Conservation (phyloP, 2,329 filamentous ascomycete species). For the Exophiala sp. region DNA sequence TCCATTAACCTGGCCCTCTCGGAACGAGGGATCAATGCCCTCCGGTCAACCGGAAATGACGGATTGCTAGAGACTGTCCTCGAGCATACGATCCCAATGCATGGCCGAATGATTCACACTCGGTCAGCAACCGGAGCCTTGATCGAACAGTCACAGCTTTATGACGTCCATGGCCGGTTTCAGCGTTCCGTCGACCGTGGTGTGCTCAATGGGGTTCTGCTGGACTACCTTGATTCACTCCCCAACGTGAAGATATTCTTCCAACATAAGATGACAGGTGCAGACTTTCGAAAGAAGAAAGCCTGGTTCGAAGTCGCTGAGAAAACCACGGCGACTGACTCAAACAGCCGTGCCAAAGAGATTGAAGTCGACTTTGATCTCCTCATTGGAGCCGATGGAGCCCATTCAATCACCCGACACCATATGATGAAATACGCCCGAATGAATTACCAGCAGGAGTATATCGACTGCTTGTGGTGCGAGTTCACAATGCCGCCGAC, state of each 20-base stretch:
- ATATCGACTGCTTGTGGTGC: conserved; percentile 96
- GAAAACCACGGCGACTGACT: conserved; percentile 14
- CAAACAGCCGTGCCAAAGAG: conserved; percentile 55
- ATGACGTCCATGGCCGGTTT: conserved; percentile 82
- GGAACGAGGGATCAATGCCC: conserved; percentile 84
- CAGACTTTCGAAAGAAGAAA: conserved; percentile 69
- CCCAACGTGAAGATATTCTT: conserved; percentile 90
- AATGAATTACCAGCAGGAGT: conserved; percentile 87
- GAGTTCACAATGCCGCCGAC: conserved; percentile 74
- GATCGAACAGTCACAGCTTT: conserved; percentile 75
- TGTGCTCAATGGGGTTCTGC: conserved; percentile 71
- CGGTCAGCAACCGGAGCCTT: conserved; percentile 57
- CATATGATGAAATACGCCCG: conserved; percentile 93
- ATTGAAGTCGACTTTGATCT: conserved; percentile 84
- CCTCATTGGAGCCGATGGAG: conserved; percentile 89
- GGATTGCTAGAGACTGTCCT: conserved; percentile 69
- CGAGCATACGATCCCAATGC: conserved; percentile 79
- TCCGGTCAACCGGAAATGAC: conserved; percentile 62
- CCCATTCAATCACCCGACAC: conserved; percentile 83
- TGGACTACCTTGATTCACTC: conserved; percentile 75
- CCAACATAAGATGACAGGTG: conserved; percentile 85
- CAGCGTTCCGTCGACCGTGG: conserved; percentile 83
- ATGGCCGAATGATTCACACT: conserved; percentile 93
- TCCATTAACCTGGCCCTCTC: conserved; percentile 98
- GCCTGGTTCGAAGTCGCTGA: conserved; percentile 75